Evolutionary conservation across 139 green algal species (phyloP).

Genomic region (Nannochloris sp.): DNA sequence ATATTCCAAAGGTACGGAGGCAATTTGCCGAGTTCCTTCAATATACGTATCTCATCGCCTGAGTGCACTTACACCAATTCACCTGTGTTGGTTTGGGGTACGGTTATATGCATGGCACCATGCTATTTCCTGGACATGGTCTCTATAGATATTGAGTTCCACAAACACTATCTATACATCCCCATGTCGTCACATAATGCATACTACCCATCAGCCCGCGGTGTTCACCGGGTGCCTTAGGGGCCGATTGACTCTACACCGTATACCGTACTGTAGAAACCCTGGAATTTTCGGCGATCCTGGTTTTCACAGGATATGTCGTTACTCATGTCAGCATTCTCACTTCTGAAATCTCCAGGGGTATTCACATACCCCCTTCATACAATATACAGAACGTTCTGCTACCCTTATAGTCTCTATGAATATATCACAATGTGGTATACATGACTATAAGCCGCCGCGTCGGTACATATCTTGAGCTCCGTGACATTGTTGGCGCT

Average conservation of each 20-base stretch:
- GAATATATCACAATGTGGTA: constrained; percentile 4
- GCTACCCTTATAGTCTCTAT: constrained; percentile 29
- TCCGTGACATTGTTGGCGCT: constrained; percentile 53
- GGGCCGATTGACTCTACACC: constrained; percentile 42
- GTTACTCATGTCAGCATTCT: constrained; percentile 66
- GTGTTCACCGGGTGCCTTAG: constrained; percentile 35
- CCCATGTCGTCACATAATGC: neutral
- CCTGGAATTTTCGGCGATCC: constrained; percentile 44
- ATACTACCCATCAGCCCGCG: constrained; percentile 23
- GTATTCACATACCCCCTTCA: constrained; percentile 24
- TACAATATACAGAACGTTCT: constrained; percentile 41
- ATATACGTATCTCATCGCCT: constrained; percentile 50
- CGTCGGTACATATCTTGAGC: constrained; percentile 47
- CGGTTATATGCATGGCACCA: constrained; percentile 14
- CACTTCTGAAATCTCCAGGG: constrained; percentile 42
- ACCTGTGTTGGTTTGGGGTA: constrained; percentile 69
- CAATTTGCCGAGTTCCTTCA: constrained; percentile 66
- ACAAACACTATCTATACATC: neutral
- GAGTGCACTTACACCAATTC: constrained; percentile 43
- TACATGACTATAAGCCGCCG: constrained; percentile 9
- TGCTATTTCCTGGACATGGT: constrained; percentile 12
- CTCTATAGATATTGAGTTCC: no score
- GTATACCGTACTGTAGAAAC: constrained; percentile 39
- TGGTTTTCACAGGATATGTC: constrained; percentile 48
- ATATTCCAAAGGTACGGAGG: constrained; percentile 52